Evolutionary conservation across 345 rosid genomes (phyloP).

Genomic region (Dipteronia dyeriana): DNA sequence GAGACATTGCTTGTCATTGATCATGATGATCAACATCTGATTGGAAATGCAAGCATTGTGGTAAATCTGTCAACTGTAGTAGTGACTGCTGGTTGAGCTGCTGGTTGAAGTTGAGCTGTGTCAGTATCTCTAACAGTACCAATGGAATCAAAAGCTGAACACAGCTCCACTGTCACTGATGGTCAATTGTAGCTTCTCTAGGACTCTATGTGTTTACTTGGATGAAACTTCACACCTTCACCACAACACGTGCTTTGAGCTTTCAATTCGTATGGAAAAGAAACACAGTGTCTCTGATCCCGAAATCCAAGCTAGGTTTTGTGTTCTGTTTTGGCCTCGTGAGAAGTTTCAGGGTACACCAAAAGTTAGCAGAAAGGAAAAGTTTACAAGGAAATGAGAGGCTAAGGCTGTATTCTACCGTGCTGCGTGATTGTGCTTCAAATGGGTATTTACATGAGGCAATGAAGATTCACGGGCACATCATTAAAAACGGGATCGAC

Average conservation of each 20-base stretch:
- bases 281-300: background rate
- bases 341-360: background rate
- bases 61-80: too few species aligned
- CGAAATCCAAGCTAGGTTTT: background rate
- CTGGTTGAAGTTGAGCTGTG: too few species aligned
- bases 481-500: constrained; percentile 23
- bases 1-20: too few species aligned
- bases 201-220: background rate
- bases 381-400: constrained; percentile 4
- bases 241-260: background rate
- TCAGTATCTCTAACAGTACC: too few species aligned
- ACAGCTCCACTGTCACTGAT: background rate
- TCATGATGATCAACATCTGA: too few species aligned
- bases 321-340: background rate
- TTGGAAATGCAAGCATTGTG: too few species aligned
- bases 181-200: background rate
- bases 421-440: constrained; percentile 42
- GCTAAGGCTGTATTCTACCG: constrained; percentile 32
- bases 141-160: background rate
- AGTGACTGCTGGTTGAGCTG: too few species aligned
- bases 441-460: constrained; percentile 33
- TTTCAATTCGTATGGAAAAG: background rate
- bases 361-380: background rate
- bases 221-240: background rate
- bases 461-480: constrained; percentile 33